Evolutionary conservation across 2,329 filamentous ascomycete genomes (phyloP), one percentile per base, ranked within the genome.

Genomic region (Epicoccum sorghinum): DNA sequence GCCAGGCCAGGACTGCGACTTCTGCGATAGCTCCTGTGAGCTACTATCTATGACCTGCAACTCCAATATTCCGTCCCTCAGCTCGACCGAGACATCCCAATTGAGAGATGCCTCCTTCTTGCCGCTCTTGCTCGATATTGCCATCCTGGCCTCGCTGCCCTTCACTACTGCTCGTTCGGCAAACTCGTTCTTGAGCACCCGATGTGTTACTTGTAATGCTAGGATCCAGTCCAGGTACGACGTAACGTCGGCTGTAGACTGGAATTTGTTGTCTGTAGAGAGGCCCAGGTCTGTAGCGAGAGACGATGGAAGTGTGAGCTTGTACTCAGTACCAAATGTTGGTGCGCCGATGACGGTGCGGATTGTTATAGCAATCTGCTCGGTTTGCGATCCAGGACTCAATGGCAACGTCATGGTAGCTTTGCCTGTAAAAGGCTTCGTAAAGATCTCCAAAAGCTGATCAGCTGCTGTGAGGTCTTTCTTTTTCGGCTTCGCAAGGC

Each of bases 291-390:
- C 62, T 7, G 61, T 54, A 9, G 59, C 60, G 13, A 73, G 49
- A 1, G 70, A 60, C 4, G 67, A 55, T 7, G 73, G 71, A 5
- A 75, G 55, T 5, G 64, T 67, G 10, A 75, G 53, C 47, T 63
- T 70, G 52, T 71, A 68, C 47, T 74, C 71, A 5, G 70, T 68
- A 37, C 73, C 73, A 40, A 72, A 73, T 1, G 62, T 70, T 2
- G 72, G 73, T 13, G 61, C 62, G 9, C 67, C 70, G 13, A 75
- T 64, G 18, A 63, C 66, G 1, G 73, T 75, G 22, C 69, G 67
- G 29, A 69, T 71, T 4, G 60, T 55, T 6, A 75, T 55, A 2
- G 30, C 60, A 23, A 75, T 37, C 13, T 52, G 58, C 39, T 73
- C 70, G 3, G 54, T 44, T 32, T 65, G 58, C 4, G 51, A 35